Evolutionary conservation across 768 basidiomycete species (phyloP), one percentile per base, ranked within the genome.

Genomic region (Rhodotorula sphaerocarpa): DNA sequence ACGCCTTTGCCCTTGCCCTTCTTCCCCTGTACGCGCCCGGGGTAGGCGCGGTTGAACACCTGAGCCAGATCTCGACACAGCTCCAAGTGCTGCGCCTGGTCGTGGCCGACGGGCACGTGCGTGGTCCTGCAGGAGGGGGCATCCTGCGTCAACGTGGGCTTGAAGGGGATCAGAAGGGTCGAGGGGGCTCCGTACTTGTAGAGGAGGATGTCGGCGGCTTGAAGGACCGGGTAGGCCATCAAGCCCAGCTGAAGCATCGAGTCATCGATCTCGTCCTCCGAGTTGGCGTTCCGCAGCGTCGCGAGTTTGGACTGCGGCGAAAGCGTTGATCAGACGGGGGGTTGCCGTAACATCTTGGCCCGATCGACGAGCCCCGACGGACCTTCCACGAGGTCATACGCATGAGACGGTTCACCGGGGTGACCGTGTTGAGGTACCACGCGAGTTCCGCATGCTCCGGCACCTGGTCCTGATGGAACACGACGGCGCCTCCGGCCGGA

Each of bases 351-450:
- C 15, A 20, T 7, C 42, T 43, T 15, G 42, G 7, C 6, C 42
- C 7, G 42, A 12, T 15, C 42, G 42, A 18, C 3, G 25, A 30
- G 23, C 21, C 28, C 9, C 7, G 6, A 31, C 60, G 33, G 62
- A 87, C 90, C 82, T 96, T 97, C 90, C 92, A 96, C 0, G 89
- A 90, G 7, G 91, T 96, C 93, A 96, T 95, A 46, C 91, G 76
- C 44, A 84, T 82, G 15, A 96, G 76, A 69, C 83, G 84, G 15
- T 90, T 89, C 27, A 92, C 79, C 0, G 90, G 85, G 0, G 88
- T 86, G 36, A 90, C 76, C 70, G 90, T 93, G 66, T 82, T 87
- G 60, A 96, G 74, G 51, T 92, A 83, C 93, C 92, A 96, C 5
- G 87, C 85, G 23, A 95, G 76, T 69, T 96, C 91, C 1, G 84